These are phyloP conservation scores for Entoloma clypeatum DNA, from an alignment of 1,284 basidiomycete genomes.

Conservation along the genomic window DNA sequence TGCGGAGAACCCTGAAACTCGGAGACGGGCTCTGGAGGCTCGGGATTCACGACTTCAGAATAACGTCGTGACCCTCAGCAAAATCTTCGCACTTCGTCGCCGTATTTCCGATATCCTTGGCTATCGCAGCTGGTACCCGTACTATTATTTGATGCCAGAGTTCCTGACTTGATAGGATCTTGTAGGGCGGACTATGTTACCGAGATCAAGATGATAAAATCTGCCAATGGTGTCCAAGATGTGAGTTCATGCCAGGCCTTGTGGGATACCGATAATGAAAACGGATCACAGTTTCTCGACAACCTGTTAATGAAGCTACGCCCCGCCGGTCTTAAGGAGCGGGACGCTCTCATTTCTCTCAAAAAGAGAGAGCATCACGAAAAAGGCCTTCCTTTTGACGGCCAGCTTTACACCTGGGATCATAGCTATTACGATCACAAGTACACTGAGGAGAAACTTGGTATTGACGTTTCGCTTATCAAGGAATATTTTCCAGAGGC, in stretches of 20 bases:
- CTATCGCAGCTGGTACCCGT: constrained; percentile 61
- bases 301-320: constrained; percentile 72
- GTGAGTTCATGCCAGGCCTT: constrained; percentile 30
- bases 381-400: constrained; percentile 58
- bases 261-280: constrained; percentile 5
- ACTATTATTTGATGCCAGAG: neutral
- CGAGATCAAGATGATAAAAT: constrained; percentile 83
- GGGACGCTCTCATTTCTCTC: constrained; percentile 59
- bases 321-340: constrained; percentile 67
- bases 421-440: constrained; percentile 71
- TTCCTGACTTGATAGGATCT: neutral
- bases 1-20: constrained; percentile 65
- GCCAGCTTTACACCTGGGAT: constrained; percentile 69
- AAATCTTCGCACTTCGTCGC: constrained; percentile 64
- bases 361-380: constrained; percentile 69
- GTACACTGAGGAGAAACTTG: constrained; percentile 60
- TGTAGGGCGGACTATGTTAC: constrained; percentile 74
- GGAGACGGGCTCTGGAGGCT: constrained; percentile 58
- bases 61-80: constrained; percentile 68
- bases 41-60: constrained; percentile 63
- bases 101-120: constrained; percentile 63
- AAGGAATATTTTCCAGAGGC: constrained; percentile 86
- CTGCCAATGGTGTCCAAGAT: constrained; percentile 51
- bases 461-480: constrained; percentile 69
- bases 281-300: constrained; percentile 48